Evolutionary conservation across 148 eudicot species (phyloP).

Genomic region (Hydrangea macrophylla): DNA sequence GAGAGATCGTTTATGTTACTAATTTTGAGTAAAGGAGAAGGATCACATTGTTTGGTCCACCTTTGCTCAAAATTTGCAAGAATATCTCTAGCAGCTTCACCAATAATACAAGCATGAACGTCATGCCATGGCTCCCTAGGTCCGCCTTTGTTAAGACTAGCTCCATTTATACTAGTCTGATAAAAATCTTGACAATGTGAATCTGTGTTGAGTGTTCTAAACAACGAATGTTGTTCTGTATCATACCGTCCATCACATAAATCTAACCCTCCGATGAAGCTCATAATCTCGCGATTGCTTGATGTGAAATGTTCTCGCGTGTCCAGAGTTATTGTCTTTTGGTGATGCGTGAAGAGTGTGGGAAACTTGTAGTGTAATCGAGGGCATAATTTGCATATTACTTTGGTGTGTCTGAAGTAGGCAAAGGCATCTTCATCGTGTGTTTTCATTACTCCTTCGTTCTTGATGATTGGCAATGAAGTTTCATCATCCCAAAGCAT

Average conservation of each 20-base stretch:
- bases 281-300: slow-evolving; percentile 59
- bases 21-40: slow-evolving; percentile 48
- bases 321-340: slow-evolving; percentile 70
- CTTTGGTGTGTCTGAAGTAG: slow-evolving; percentile 67
- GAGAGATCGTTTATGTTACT: slow-evolving; percentile 39
- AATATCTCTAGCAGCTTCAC: slow-evolving; percentile 73
- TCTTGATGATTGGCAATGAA: slow-evolving; percentile 75
- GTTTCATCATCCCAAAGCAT: slow-evolving; percentile 87
- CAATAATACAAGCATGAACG: slow-evolving; percentile 69
- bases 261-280: slow-evolving; percentile 86
- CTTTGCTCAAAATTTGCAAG: slow-evolving; percentile 79
- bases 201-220: slow-evolving; percentile 58
- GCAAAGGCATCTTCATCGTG: slow-evolving; percentile 67
- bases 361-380: slow-evolving; percentile 65
- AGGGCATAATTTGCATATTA: slow-evolving; percentile 65
- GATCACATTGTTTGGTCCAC: slow-evolving; percentile 80
- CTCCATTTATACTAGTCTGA: slow-evolving; percentile 67
- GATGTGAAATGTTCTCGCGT: slow-evolving; percentile 34
- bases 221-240: slow-evolving; percentile 67
- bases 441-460: slow-evolving; percentile 79
- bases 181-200: slow-evolving; percentile 59
- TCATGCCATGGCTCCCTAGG: slow-evolving; percentile 96
- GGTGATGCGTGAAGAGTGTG: slow-evolving; percentile 69
- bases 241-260: slow-evolving; percentile 89
- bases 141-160: slow-evolving; percentile 66